Evolutionary conservation across 164 flowering plant genomes (phyloP), one percentile per base, ranked within the genome.

Genomic region (Vitis rotundifolia): DNA sequence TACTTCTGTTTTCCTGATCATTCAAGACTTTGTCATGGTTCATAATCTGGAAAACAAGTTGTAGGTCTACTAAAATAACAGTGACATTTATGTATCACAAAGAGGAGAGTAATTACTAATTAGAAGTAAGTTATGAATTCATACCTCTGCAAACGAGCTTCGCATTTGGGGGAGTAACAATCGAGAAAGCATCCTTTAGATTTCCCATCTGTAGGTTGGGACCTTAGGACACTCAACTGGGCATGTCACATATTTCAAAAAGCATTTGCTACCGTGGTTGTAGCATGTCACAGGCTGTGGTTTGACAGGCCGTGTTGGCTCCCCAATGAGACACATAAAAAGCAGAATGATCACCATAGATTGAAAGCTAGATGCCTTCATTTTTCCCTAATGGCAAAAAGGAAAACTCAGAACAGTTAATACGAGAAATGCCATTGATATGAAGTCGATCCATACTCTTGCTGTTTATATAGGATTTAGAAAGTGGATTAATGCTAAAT

Each of bases 71-170:
- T 22, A 22, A 22, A 22, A 22, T 22, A 22, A 22, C 26, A 22
- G 26, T 22, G 26, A 22, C 26, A 22, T 22, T 22, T 22, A 22
- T 22, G 26, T 22, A 22, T 22, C 26, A 22, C 26, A 22, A 22
- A 0, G 2, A 1, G 26, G 26, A 22, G 26, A 22, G 26, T 22
- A 22, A 22, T 22, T 22, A 22, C 26, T 22, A 22, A 22, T 22
- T 37, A 37, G 44, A 5, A 37, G 7, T 3, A 0, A 37, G 7
- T 5, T 37, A 37, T 37, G 44, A 37, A 37, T 10, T 6, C 85
- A 73, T 71, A 82, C 85, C 70, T 75, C 72, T 77, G 81, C 85
- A 82, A 55, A 64, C 63, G 26, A 52, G 76, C 79, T 48, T 79
- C 78, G 48, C 83, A 79, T 44, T 49, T 77, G n/a, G 81, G 82